Conservation (phyloP, 164 flowering plant genomes). For the Sextonia rubra region DNA sequence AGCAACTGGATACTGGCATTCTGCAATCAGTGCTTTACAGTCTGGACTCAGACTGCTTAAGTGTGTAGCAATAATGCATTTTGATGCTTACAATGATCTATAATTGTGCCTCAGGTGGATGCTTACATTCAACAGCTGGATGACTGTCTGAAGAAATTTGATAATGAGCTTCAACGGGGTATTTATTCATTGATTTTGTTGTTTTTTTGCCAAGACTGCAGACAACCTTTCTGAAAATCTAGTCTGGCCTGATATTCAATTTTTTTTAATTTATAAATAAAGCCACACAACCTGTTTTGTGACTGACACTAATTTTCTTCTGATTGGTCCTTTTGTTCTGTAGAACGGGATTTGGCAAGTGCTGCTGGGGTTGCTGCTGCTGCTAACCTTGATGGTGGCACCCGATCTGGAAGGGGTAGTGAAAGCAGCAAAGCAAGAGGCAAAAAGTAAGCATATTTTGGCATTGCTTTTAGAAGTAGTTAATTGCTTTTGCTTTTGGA, state of each 20-base stretch:
- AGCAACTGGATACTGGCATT: neutral
- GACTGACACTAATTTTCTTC: neutral
- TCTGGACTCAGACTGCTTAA: too few species aligned
- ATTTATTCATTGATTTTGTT: constrained; percentile 4
- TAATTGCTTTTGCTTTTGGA: neutral
- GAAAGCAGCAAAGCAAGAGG: constrained; percentile 67
- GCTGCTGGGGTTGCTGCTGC: constrained; percentile 37
- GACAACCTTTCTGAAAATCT: neutral
- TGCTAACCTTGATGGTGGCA: constrained; percentile 27
- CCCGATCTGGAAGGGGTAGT: constrained; percentile 52
- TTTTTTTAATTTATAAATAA: neutral
- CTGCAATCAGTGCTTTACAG: too few species aligned
- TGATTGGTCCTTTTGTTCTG: constrained; percentile 6
- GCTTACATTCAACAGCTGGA: constrained; percentile 89
- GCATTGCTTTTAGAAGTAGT: neutral
- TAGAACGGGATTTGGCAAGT: constrained; percentile 45
- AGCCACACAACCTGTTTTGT: neutral
- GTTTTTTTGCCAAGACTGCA: neutral
- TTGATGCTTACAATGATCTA: constrained; percentile 3
- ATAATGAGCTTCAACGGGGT: constrained; percentile 90
- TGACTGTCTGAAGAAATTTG: constrained; percentile 63
- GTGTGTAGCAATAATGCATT: neutral
- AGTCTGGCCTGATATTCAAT: neutral
- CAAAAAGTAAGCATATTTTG: constrained; percentile 53
- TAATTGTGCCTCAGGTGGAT: constrained; percentile 61